Evolutionary conservation across 305 asterid genomes (phyloP).

Genomic region (Rubia occidens): DNA sequence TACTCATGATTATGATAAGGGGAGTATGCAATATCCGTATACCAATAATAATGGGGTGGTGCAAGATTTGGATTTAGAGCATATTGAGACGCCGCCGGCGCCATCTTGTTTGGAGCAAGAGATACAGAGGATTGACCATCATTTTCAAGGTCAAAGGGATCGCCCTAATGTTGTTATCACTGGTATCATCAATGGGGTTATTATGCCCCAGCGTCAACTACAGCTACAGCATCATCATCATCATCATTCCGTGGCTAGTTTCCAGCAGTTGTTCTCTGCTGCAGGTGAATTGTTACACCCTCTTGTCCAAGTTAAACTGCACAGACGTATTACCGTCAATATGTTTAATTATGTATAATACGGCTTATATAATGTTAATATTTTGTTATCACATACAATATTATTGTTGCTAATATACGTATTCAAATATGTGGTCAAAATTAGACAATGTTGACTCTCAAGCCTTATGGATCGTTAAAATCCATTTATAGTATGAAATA

Average conservation of each 20-base stretch:
- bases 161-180: slow-evolving; percentile 31
- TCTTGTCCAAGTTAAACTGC: no score
- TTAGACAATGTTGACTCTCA: no score
- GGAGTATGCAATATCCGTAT: neutral
- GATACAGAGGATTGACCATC: slow-evolving; percentile 30
- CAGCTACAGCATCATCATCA: slow-evolving; percentile 15
- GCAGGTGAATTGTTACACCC: slow-evolving; percentile 29
- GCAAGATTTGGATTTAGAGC: slow-evolving; percentile 7
- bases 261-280: slow-evolving; percentile 39
- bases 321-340: no score
- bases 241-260: slow-evolving; percentile 33
- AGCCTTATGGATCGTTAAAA: no score
- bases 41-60: neutral
- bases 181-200: slow-evolving; percentile 12
- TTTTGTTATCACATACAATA: no score
- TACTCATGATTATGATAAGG: neutral
- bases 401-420: no score
- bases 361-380: no score
- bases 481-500: no score
- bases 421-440: no score
- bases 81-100: slow-evolving; percentile 23
- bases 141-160: slow-evolving; percentile 23
- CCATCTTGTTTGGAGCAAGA: slow-evolving; percentile 9
- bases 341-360: no score
- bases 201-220: neutral